Conservation (phyloP, 148 eudicot species). For the Silene uniflora region DNA sequence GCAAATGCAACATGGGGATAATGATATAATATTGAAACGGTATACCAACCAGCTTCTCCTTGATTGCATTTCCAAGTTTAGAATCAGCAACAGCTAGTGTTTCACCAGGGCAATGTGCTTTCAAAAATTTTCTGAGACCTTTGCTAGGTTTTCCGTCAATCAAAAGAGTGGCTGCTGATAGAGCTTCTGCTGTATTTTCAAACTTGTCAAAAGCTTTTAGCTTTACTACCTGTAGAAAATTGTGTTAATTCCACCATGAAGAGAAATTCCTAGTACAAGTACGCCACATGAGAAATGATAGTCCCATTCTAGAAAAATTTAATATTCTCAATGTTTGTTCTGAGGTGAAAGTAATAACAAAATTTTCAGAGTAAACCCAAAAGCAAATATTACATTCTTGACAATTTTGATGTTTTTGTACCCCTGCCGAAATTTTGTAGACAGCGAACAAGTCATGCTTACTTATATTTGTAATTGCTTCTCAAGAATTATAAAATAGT, state of each 20-base stretch:
- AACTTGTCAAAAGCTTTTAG: constrained; percentile 92
- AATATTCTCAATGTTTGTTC: too few species aligned
- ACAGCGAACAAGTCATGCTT: neutral
- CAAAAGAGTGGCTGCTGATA: constrained; percentile 65
- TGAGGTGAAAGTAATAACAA: too few species aligned
- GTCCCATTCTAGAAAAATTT: too few species aligned
- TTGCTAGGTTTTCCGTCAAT: constrained; percentile 88
- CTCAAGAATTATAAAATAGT: neutral
- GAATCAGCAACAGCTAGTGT: constrained; percentile 90
- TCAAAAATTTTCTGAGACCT: constrained; percentile 78
- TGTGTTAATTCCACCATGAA: neutral
- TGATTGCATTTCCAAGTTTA: constrained; percentile 83
- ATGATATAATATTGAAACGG: neutral
- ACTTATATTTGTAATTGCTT: neutral
- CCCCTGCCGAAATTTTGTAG: neutral
- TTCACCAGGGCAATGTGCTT: constrained; percentile 79
- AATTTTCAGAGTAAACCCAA: too few species aligned
- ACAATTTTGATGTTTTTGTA: too few species aligned
- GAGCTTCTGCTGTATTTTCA: constrained; percentile 88
- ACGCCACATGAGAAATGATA: too few species aligned
- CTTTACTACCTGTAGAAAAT: constrained; percentile 59
- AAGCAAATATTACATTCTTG: too few species aligned
- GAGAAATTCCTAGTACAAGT: neutral
- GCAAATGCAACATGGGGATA: neutral
- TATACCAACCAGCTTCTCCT: constrained; percentile 75